Evolutionary conservation across 805 yeast genomes (phyloP).

Genomic region (Candida adriatica): DNA sequence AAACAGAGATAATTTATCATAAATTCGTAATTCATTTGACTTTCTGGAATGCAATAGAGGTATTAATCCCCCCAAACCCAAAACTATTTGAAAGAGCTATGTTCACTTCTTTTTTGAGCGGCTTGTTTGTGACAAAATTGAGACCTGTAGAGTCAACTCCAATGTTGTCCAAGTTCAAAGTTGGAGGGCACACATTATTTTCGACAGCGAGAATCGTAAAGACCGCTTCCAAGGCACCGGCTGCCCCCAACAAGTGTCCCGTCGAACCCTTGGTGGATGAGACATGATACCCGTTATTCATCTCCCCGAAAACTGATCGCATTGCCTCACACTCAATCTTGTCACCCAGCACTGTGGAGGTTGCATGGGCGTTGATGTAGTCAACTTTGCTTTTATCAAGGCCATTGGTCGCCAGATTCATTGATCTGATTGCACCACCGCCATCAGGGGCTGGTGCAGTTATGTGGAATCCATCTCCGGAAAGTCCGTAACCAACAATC

Average conservation of each 20-base stretch:
- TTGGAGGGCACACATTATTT: constrained; percentile 63
- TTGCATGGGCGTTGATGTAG: constrained; percentile 94
- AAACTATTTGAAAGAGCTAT: constrained; percentile 83
- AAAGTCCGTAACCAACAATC: constrained; percentile 79
- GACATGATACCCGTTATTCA: constrained; percentile 36
- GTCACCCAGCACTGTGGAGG: constrained; percentile 88
- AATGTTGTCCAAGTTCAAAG: constrained; percentile 61
- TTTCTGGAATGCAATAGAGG: constrained; percentile 54
- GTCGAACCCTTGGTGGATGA: constrained; percentile 88
- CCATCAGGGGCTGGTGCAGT: constrained; percentile 87
- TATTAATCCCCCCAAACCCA: constrained; percentile 97
- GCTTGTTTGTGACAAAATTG: constrained; percentile 48
- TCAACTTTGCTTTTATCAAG: constrained; percentile 45
- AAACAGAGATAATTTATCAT: not conserved
- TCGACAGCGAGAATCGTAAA: constrained; percentile 66
- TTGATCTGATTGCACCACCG: constrained; percentile 76
- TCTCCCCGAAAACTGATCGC: constrained; percentile 37
- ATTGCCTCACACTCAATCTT: constrained; percentile 81
- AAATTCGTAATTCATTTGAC: constrained; percentile 4
- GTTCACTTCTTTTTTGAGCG: constrained; percentile 36
- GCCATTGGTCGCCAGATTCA: constrained; percentile 62
- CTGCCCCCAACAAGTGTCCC: constrained; percentile 93
- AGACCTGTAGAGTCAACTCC: constrained; percentile 41
- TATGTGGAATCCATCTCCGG: constrained; percentile 89
- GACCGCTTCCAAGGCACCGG: constrained; percentile 90